Conservation (phyloP, 352 stramenopile genomes). For the Thraustochytrium sp. region DNA sequence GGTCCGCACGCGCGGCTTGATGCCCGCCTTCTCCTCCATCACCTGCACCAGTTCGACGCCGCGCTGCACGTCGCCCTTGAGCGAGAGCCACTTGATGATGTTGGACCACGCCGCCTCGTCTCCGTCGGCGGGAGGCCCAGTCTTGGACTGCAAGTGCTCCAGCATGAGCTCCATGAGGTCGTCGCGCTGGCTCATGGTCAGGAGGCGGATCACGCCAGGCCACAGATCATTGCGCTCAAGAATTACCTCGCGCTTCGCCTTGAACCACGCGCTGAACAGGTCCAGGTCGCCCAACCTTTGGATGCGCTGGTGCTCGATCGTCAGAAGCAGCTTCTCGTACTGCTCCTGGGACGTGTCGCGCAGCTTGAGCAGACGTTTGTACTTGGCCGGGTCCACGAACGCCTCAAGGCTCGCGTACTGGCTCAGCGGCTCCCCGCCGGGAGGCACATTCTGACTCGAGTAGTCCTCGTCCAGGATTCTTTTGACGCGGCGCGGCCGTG, state of each 20-base stretch:
- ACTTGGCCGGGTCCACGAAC: not conserved
- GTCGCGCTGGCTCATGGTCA: not conserved
- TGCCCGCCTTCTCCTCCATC: not conserved
- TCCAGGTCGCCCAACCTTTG: not conserved
- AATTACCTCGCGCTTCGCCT: not conserved
- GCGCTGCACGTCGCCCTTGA: not conserved
- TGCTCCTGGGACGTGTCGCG: not conserved
- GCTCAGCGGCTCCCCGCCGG: not conserved
- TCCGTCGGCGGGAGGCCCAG: not conserved
- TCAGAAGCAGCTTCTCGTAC: not conserved
- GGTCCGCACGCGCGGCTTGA: not conserved
- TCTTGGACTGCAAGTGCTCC: no score
- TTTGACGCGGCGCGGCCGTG: not conserved
- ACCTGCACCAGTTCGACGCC: not conserved
- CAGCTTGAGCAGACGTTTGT: not conserved
- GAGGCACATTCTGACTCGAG: not conserved
- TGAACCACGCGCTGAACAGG: not conserved
- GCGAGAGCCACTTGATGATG: not conserved
- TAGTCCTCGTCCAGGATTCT: not conserved
- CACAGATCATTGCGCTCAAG: not conserved
- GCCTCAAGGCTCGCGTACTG: not conserved
- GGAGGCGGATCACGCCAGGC: not conserved
- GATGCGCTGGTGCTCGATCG: not conserved
- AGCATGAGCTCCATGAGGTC: conserved; percentile 21
- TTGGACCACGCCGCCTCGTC: not conserved